Conservation (phyloP, 116 monocot species). For the Dioscorea cayenensis region DNA sequence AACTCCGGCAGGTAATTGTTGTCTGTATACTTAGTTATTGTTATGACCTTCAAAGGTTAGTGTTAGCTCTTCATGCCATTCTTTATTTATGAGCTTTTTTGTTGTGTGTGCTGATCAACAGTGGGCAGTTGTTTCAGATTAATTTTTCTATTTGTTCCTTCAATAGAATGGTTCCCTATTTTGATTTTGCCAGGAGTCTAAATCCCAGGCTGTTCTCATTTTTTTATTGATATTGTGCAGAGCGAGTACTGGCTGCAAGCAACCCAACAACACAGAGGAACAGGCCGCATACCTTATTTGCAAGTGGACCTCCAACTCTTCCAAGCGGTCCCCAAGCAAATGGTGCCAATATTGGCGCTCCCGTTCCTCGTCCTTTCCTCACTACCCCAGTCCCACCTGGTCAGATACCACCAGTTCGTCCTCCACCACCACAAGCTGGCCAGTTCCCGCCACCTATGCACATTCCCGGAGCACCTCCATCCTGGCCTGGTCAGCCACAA, state of each 20-base stretch:
- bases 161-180: too few relatives aligned
- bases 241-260: slow-evolving; percentile 83
- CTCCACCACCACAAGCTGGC: slow-evolving; percentile 35
- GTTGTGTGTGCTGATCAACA: too few relatives aligned
- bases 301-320: slow-evolving; percentile 73
- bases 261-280: slow-evolving; percentile 67
- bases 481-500: slow-evolving; percentile 54
- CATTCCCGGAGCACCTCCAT: slow-evolving; percentile 26
- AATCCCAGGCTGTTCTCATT: neutral
- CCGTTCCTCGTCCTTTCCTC: slow-evolving; percentile 49
- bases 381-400: slow-evolving; percentile 42
- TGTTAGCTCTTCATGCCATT: too few relatives aligned
- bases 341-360: slow-evolving; percentile 4
- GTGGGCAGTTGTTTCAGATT: too few relatives aligned
- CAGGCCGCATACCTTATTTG: slow-evolving; percentile 76
- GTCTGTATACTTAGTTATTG: neutral
- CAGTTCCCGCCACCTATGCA: slow-evolving; percentile 68
- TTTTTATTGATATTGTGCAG: slow-evolving; percentile 26
- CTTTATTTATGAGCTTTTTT: too few relatives aligned
- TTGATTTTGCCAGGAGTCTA: neutral
- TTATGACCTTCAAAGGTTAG: too few relatives aligned
- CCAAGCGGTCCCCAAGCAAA: slow-evolving; percentile 32
- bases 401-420: slow-evolving; percentile 36
- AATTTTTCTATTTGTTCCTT: too few relatives aligned
- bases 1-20: slow-evolving; percentile 75